A percentile compares a stretch with the other conserved stretches of the same genome.
Conservation (phyloP, 2,329 filamentous ascomycete genomes). For the Geosmithia morbida region DNA sequence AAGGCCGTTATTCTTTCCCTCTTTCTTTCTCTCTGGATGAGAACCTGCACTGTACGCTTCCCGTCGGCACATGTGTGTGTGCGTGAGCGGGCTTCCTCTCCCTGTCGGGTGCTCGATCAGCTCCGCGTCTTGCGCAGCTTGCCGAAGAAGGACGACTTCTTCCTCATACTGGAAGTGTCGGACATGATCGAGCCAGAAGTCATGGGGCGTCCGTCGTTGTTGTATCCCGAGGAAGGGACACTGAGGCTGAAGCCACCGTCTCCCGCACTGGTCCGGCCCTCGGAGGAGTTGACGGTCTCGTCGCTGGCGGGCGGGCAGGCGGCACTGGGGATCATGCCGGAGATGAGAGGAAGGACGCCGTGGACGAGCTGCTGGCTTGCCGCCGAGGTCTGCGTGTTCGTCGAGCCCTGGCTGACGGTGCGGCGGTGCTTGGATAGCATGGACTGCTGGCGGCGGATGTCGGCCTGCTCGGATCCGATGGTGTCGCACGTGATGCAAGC, state of each 20-base stretch:
- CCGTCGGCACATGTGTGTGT: no score
- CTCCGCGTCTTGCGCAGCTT: background rate
- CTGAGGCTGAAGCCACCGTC: no score
- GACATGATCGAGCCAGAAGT: no score
- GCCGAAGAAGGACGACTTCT: background rate
- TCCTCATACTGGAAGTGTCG: background rate
- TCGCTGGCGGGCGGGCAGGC: background rate
- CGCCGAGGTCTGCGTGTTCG: background rate
- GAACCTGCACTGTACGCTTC: no score
- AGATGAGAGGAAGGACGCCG: constrained; percentile 15
- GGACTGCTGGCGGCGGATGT: constrained; percentile 28
- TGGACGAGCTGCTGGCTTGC: constrained; percentile 19
- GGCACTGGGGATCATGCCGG: constrained; percentile 9
- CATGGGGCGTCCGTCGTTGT: no score
- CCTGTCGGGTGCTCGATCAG: background rate
- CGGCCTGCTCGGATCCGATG: constrained; percentile 25
- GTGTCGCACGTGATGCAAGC: constrained; percentile 43
- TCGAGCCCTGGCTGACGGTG: constrained; percentile 27
- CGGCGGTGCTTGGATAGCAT: constrained; percentile 31
- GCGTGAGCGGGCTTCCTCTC: no score
- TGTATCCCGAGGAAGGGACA: no score
- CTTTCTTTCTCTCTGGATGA: background rate
- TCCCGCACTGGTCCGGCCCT: background rate
- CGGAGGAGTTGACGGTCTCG: background rate
- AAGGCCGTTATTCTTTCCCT: background rate